Evolutionary conservation across 2,329 filamentous ascomycete species (phyloP), one percentile per base, ranked within the genome.

Genomic region (Pseudogymnoascus sp.): DNA sequence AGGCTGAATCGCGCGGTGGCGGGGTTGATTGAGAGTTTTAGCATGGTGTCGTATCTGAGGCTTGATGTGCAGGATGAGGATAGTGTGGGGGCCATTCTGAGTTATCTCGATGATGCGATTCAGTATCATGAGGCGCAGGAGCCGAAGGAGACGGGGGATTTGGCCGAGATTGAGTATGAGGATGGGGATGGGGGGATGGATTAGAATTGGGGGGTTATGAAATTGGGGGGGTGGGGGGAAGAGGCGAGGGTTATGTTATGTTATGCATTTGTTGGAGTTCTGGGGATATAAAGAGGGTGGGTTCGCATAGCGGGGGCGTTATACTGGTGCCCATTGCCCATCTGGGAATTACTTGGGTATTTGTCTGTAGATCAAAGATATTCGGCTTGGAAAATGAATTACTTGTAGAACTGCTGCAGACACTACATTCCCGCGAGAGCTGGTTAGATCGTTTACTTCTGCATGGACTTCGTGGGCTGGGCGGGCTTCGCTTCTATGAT

Each of bases 31-130:
- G 95, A 97, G 75, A 95, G 91, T 75, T 99, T 97, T 77, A 96
- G 92, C 78, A 96, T 99, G 91, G 91, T 99, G 11, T 96, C 90
- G 59, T 99, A 96, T 73, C 80, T 97, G 64, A 91, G 93, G 77
- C 80, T 97, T 50, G 90, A 97, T 72, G 89, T 88, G 29, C 89
- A 95, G 68, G 87, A 96, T 70, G 93, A 97, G 77, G 92, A 97
- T 70, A 97, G 93, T 72, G 87, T 97, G 3, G 88, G 83, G 1
- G 86, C 82, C 1, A 88, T 96, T 26, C 76, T 97, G 69, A 96
- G 91, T 79, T 91, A 96, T 77, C 95, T 97, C 69, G 93, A 97
- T 74, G 91, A 97, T 76, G 90, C 90, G 29, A 95, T 96, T 68
- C 93, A 96, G 74, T 97, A 85, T 74, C 90, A 96, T 72, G 93